Evolutionary conservation across 2,329 filamentous ascomycete genomes (phyloP), one percentile per base, ranked within the genome.

Genomic region (Colletotrichum truncatum): DNA sequence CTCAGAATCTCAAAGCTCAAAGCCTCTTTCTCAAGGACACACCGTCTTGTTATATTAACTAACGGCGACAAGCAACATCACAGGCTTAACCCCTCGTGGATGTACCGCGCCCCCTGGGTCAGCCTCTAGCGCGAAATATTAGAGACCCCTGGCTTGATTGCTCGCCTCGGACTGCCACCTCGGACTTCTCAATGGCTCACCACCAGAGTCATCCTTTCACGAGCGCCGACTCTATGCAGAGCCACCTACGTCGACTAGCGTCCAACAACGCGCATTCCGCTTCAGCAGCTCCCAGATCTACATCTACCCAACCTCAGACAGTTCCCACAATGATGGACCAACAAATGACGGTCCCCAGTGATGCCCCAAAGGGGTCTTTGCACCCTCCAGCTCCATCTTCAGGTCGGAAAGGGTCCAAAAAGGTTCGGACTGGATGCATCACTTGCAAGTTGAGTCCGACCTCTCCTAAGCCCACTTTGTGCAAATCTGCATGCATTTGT

Each of bases 401-500:
- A 1, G 76, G 76, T 18, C 76, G 76, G 25, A 82, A 81, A 69
- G 80, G 80, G 12, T 81, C 75, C 48, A 80, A 77, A 70, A 83
- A 83, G 68, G 81, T 83, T 56, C 76, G 80, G 55, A 83, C 81
- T 6, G 84, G 84, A 12, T 87, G 84, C 73, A 76, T 84, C 60
- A 87, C 84, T 51, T 87, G 84, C 82, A 86, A 86, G 84, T 66
- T 85, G 70, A 68, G 83, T 82, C 49, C 57, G 55, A 30, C 12
- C 32, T 46, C 30, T 45, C 36, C 30, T 25, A 18, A 32, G 36
- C 14, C 18, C 14, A 1, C 28, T 45, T 23, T 34, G 21, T 25
- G 25, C 21, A 23, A 52, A 3, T 16, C 8, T 36, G 28, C 0
- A 6, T 16, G 38, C 51, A 12, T 7, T 21, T 32, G 4, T 23